phyloP scores from a whole-genome alignment of 2,329 filamentous ascomycete species.

The Paraphoma sp. region DNA sequence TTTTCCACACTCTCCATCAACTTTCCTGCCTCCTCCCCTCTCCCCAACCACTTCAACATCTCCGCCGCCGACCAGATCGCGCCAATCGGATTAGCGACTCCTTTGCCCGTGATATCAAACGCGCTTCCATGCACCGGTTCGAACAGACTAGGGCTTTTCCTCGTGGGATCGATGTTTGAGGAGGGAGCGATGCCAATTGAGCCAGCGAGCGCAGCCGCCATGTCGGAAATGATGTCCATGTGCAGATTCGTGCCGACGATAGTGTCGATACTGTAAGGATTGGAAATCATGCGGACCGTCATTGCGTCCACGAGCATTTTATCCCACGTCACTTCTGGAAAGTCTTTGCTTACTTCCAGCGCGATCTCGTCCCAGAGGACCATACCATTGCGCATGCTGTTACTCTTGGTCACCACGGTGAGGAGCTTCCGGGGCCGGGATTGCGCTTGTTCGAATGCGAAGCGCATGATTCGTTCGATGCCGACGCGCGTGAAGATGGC shows the following conservation, averaged over 20 bases:
- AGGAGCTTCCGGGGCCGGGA: slow-evolving; percentile 63
- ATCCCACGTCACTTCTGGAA: slow-evolving; percentile 65
- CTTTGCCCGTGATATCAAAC: slow-evolving; percentile 65
- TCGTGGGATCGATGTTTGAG: slow-evolving; percentile 70
- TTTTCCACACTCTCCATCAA: slow-evolving; percentile 61
- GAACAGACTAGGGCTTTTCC: slow-evolving; percentile 66
- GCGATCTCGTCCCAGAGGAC: slow-evolving; percentile 73
- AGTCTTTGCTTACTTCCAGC: slow-evolving; percentile 61
- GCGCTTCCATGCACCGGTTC: slow-evolving; percentile 67
- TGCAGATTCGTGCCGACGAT: slow-evolving; percentile 68
- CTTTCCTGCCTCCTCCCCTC: slow-evolving; percentile 57
- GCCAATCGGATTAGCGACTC: slow-evolving; percentile 63
- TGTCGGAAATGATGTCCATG: slow-evolving; percentile 73
- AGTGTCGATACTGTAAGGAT: slow-evolving; percentile 66
- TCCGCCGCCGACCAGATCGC: slow-evolving; percentile 67
- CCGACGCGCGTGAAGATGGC: slow-evolving; percentile 68
- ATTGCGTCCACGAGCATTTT: slow-evolving; percentile 74
- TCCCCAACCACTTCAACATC: slow-evolving; percentile 65
- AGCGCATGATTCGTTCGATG: slow-evolving; percentile 66
- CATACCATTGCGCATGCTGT: slow-evolving; percentile 71
- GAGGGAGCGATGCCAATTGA: slow-evolving; percentile 76
- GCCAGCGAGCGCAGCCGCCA: slow-evolving; percentile 73
- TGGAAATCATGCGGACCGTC: slow-evolving; percentile 68
- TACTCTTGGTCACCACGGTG: slow-evolving; percentile 71
- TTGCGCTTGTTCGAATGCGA: slow-evolving; percentile 67